phyloP scores from a whole-genome alignment of 108 stramenopile genomes.

The Cyclotella choctawhatcheeana region DNA sequence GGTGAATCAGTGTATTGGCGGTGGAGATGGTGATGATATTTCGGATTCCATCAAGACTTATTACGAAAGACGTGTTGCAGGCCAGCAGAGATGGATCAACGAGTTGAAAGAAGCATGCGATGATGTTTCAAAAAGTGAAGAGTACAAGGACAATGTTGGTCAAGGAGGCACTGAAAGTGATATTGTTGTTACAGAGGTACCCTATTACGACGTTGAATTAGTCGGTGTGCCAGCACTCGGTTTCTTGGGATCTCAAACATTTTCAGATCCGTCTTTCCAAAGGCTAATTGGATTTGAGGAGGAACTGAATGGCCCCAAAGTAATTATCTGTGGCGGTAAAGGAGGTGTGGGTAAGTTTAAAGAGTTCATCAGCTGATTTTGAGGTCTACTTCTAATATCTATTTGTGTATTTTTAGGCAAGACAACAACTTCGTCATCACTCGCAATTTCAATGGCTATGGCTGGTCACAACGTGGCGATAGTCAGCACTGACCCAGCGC shows the following conservation, averaged over 20 bases:
- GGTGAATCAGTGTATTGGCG: constrained; percentile 84
- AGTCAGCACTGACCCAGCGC: constrained; percentile 96
- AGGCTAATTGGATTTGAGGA: constrained; percentile 60
- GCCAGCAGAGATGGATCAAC: constrained; percentile 76
- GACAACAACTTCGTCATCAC: constrained; percentile 85
- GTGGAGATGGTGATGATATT: constrained; percentile 23
- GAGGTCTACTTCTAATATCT: neutral
- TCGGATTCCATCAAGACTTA: constrained; percentile 65
- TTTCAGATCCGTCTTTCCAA: constrained; percentile 61
- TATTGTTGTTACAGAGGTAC: constrained; percentile 72
- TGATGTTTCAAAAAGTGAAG: constrained; percentile 72
- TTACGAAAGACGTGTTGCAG: constrained; percentile 73
- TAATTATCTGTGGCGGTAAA: constrained; percentile 90
- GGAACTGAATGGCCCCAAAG: constrained; percentile 56
- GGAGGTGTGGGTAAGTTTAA: constrained; percentile 68
- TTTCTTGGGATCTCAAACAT: constrained; percentile 65
- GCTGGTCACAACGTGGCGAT: constrained; percentile 87
- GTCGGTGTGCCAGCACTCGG: constrained; percentile 84
- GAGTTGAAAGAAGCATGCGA: constrained; percentile 64
- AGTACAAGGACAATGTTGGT: constrained; percentile 64
- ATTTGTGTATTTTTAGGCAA: constrained; percentile 45
- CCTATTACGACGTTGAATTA: constrained; percentile 87
- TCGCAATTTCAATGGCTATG: constrained; percentile 89
- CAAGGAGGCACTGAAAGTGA: constrained; percentile 26
- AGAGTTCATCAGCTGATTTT: neutral